phyloP scores from a whole-genome alignment of 768 basidiomycete genomes.

The Naematelia aurantialba region DNA sequence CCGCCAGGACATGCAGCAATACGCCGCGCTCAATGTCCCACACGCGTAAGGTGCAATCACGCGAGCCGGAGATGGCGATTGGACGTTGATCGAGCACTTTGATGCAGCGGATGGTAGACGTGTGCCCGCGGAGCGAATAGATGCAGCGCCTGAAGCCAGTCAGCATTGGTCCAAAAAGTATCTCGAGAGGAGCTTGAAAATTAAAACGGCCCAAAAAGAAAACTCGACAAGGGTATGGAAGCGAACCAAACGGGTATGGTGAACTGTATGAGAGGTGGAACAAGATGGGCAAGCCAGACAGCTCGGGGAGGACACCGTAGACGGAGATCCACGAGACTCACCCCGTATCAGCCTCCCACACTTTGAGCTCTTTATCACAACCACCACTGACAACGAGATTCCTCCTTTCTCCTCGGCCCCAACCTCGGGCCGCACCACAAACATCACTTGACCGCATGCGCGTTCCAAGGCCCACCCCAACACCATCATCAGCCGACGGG shows the following conservation, averaged over 20 bases:
- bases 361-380: constrained; percentile 83
- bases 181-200: no score
- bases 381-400: constrained; percentile 84
- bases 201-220: no score
- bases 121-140: constrained; percentile 76
- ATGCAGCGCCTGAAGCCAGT: constrained; percentile 58
- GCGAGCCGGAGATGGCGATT: constrained; percentile 81
- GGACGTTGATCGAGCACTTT: constrained; percentile 82
- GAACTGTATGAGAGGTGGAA: no score
- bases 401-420: constrained; percentile 68
- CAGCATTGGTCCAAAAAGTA: not conserved
- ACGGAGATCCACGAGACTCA: constrained; percentile 50
- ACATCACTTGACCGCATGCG: constrained; percentile 53
- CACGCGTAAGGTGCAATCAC: constrained; percentile 78
- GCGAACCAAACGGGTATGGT: no score
- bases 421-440: constrained; percentile 72
- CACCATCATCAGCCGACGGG: not conserved
- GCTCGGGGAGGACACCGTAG: not conserved
- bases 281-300: no score
- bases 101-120: constrained; percentile 84
- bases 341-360: constrained; percentile 89
- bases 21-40: constrained; percentile 86
- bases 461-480: constrained; percentile 10
- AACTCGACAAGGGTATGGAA: no score
- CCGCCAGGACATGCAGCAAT: constrained; percentile 59